These are phyloP conservation scores for Ophiostoma sp. DNA, from an alignment of 2,329 filamentous ascomycete species.

Conservation along the genomic window DNA sequence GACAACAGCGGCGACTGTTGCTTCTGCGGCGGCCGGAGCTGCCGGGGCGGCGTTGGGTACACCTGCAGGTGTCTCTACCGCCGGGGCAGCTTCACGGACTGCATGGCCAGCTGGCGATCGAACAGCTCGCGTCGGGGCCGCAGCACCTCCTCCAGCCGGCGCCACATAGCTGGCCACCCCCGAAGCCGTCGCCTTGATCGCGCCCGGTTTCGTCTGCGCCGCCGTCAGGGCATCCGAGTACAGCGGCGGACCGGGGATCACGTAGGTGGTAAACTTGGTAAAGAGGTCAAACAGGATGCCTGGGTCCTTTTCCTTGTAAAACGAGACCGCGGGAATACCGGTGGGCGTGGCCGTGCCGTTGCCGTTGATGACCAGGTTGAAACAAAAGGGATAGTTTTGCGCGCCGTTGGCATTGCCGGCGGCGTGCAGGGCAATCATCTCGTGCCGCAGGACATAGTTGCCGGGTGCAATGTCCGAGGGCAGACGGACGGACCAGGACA, in stretches of 20 bases:
- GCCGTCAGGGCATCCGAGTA: conserved; percentile 35
- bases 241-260: conserved; percentile 31
- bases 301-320: conserved; percentile 29
- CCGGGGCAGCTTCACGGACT: background rate
- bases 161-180: conserved; percentile 32
- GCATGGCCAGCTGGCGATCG: background rate
- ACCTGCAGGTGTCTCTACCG: background rate
- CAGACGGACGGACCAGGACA: conserved; percentile 51
- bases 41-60: conserved; percentile 10
- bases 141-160: background rate
- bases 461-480: conserved; percentile 48
- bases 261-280: conserved; percentile 25
- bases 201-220: conserved; percentile 31
- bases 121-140: background rate
- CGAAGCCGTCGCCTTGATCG: conserved; percentile 34
- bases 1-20: background rate
- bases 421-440: conserved; percentile 45
- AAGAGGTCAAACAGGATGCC: conserved; percentile 31
- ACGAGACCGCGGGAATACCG: conserved; percentile 26
- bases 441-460: conserved; percentile 54
- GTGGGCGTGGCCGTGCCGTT: conserved; percentile 27
- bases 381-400: conserved; percentile 31
- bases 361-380: conserved; percentile 29
- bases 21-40: conserved; percentile 15
- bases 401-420: conserved; percentile 29